Evolutionary conservation across 2,329 filamentous ascomycete species (phyloP).

Genomic region (Colletotrichum lupini): DNA sequence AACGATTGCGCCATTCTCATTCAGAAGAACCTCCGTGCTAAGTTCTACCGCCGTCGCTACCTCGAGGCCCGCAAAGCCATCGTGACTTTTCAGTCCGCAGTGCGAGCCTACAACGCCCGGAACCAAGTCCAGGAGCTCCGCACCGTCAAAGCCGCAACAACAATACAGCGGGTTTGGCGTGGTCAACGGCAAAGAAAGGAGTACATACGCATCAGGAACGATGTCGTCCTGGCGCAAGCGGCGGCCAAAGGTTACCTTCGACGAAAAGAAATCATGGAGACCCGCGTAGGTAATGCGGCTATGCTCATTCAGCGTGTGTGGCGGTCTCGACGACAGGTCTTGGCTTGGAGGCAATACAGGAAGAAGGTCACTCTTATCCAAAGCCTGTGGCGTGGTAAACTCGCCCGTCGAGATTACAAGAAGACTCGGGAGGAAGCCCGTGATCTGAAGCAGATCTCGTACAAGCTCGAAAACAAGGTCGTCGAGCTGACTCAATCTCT

Average conservation of each 20-base stretch:
- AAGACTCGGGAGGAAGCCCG: slow-evolving; percentile 91
- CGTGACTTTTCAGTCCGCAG: slow-evolving; percentile 80
- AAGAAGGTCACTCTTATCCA: slow-evolving; percentile 91
- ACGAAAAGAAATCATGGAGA: slow-evolving; percentile 93
- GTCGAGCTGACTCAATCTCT: slow-evolving; percentile 96
- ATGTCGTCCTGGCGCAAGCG: slow-evolving; percentile 90
- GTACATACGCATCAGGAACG: slow-evolving; percentile 81
- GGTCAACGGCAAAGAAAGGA: slow-evolving; percentile 88
- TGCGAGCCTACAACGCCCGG: slow-evolving; percentile 82
- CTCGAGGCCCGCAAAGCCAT: slow-evolving; percentile 87
- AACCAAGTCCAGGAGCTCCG: slow-evolving; percentile 83
- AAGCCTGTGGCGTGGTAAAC: slow-evolving; percentile 89
- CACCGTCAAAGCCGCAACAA: slow-evolving; percentile 87
- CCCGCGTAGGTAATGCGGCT: slow-evolving; percentile 90
- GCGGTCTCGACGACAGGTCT: slow-evolving; percentile 82
- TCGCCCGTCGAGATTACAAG: slow-evolving; percentile 88
- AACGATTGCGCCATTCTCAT: slow-evolving; percentile 98
- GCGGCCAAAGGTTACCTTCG: slow-evolving; percentile 91
- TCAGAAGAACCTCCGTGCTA: slow-evolving; percentile 96
- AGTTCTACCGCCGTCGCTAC: slow-evolving; percentile 94
- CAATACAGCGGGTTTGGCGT: slow-evolving; percentile 95
- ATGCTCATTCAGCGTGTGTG: slow-evolving; percentile 90
- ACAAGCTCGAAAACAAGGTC: slow-evolving; percentile 99
- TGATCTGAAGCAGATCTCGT: slow-evolving; percentile 99
- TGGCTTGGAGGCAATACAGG: slow-evolving; percentile 87